Evolutionary conservation across 495 filamentous ascomycete genomes (phyloP).

Genomic region (Parathielavia hyrcaniae): DNA sequence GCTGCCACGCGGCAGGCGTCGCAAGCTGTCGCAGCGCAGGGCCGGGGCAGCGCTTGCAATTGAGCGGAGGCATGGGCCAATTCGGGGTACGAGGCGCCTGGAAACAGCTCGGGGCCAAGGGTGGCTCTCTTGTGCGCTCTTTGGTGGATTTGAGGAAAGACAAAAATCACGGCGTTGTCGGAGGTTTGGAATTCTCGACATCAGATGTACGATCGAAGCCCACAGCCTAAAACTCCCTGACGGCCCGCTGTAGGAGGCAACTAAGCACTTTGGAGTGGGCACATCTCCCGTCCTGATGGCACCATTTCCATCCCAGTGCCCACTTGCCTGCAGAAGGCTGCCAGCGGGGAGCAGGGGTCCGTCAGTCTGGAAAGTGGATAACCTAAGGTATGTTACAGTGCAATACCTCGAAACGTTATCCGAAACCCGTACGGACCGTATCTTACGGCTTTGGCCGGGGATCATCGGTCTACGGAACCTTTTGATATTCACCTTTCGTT

Average conservation of each 20-base stretch:
- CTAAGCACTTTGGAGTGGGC: slow-evolving; percentile 9
- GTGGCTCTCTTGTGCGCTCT: background rate
- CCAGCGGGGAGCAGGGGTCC: no score
- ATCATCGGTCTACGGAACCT: no score
- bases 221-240: slow-evolving; percentile 2
- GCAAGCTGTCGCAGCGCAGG: slow-evolving; percentile 31
- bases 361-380: no score
- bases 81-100: background rate
- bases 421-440: no score
- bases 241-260: slow-evolving; percentile 3
- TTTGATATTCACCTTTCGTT: no score
- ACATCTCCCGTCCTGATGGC: slow-evolving; percentile 7
- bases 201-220: background rate
- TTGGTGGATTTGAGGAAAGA: background rate
- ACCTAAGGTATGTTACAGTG: no score
- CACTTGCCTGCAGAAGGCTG: background rate
- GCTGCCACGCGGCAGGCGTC: slow-evolving; percentile 21
- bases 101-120: background rate
- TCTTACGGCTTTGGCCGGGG: no score
- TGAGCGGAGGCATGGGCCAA: slow-evolving; percentile 18
- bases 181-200: background rate
- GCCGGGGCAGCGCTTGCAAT: slow-evolving; percentile 21
- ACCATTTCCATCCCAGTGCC: slow-evolving; percentile 3
- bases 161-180: background rate
- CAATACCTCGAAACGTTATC: no score